Conservation (phyloP, 2,329 filamentous ascomycete genomes). For the Fusarium sp. region DNA sequence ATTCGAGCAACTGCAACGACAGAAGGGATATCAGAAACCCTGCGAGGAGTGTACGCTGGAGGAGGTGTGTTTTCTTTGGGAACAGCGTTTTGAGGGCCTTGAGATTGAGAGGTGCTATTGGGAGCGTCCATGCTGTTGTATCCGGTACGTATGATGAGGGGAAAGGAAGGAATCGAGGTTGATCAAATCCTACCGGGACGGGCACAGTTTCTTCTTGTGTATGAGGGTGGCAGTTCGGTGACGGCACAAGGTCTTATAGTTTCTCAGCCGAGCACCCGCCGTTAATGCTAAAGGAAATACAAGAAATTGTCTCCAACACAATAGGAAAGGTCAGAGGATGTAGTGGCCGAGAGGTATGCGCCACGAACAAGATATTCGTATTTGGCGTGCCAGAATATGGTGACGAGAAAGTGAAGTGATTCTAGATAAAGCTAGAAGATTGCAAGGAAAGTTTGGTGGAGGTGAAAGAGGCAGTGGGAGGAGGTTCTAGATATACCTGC, state of each 20-base stretch:
- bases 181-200: too few relatives aligned
- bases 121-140: conserved; percentile 27
- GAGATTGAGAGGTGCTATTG: conserved; percentile 26
- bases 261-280: conserved; percentile 16
- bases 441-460: not conserved
- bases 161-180: too few relatives aligned
- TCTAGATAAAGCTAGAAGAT: conserved; percentile 15
- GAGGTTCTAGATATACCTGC: conserved; percentile 25
- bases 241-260: conserved; percentile 22
- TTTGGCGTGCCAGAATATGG: conserved; percentile 11
- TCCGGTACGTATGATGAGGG: not conserved
- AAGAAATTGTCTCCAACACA: conserved; percentile 28
- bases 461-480: not conserved
- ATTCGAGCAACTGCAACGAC: conserved; percentile 22
- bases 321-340: conserved; percentile 26
- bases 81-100: conserved; percentile 17
- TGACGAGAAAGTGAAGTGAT: conserved; percentile 14
- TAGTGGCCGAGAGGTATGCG: conserved; percentile 36
- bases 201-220: not conserved
- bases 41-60: conserved; percentile 45
- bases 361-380: conserved; percentile 26
- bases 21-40: conserved; percentile 24
- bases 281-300: conserved; percentile 23
- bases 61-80: conserved; percentile 44
- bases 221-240: not conserved